Base-by-base conservation (phyloP, 2,329 filamentous ascomycete genomes). In the Curvularia sp. region DNA sequence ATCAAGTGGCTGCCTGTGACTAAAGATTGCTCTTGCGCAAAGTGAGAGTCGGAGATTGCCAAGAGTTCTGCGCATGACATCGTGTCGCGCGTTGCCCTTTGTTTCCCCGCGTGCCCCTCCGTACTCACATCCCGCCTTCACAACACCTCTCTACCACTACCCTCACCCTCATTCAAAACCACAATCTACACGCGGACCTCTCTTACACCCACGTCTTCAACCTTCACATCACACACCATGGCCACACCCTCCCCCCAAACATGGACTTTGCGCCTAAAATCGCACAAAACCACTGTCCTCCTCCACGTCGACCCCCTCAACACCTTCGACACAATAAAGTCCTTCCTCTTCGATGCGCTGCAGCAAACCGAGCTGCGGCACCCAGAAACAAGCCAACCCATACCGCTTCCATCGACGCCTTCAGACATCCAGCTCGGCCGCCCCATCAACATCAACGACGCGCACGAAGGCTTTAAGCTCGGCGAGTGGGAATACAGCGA, bases 201-300 rank as follows among this genome's bases (percentile, higher is more conserved):
- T 6, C 3, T 30, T 26, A 13, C 3, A 7, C 6, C 28, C 8
- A 9, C 28, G 8, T 2, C 28, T 31, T 9, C 28, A 7, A 9
- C 9, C 46, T 7, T 4, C n/a, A 6, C 33, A n/a, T 49, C 30
- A 30, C 30, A 22, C 52, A 61, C 39, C n/a, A 73, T 69, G 65
- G 55, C 67, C 3, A 55, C 56, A 3, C 71, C 74, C 3, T 61
- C 65, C 5, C 67, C 75, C 4, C 61, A 61, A 56, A 73, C 74
- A 18, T 76, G 73, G 73, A 82, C 80, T 0, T 74, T 83, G 30
- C 80, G 80, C 57, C 77, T 83, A 65, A 83, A 83, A 64, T 70
- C 78, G 53, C 69, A 77, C 67, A 78, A 76, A 48, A 80, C 76
- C 31, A 83, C 81, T 33, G 67, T 83, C 60, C 68, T 83, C 42